phyloP scores from a whole-genome alignment of 2,329 filamentous ascomycete species.

The Fusarium newnesense region DNA sequence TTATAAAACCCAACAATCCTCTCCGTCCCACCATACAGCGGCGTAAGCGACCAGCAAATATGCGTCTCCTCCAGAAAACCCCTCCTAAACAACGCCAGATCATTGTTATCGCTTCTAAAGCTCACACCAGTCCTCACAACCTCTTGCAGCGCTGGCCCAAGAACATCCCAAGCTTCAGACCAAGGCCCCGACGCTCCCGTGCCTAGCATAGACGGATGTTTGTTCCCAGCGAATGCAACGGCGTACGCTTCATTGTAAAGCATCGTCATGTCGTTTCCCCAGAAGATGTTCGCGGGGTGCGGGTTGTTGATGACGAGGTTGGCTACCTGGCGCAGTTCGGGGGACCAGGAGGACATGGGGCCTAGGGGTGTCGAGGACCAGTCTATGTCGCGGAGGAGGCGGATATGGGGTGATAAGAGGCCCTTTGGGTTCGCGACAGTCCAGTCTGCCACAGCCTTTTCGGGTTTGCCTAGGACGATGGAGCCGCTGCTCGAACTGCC shows the following conservation, averaged over 20 bases:
- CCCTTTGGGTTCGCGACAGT: slow-evolving; percentile 46
- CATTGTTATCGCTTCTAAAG: slow-evolving; percentile 49
- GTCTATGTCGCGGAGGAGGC: slow-evolving; percentile 49
- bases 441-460: slow-evolving; percentile 51
- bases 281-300: slow-evolving; percentile 65
- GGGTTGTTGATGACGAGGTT: slow-evolving; percentile 53
- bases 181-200: slow-evolving; percentile 66
- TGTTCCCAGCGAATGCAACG: slow-evolving; percentile 67
- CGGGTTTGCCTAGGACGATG: slow-evolving; percentile 45
- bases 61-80: slow-evolving; percentile 54
- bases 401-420: slow-evolving; percentile 44
- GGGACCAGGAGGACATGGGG: slow-evolving; percentile 55
- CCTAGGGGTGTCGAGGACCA: slow-evolving; percentile 58
- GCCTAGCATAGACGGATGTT: slow-evolving; percentile 70
- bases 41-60: slow-evolving; percentile 52
- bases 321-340: slow-evolving; percentile 55
- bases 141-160: slow-evolving; percentile 48
- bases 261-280: slow-evolving; percentile 69
- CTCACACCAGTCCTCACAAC: slow-evolving; percentile 49
- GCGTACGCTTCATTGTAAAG: slow-evolving; percentile 73
- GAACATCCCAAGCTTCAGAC: slow-evolving; percentile 57
- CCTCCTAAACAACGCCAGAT: slow-evolving; percentile 46
- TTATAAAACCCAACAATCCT: slow-evolving; percentile 54
- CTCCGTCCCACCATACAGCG: slow-evolving; percentile 50
- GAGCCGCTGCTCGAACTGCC: slow-evolving; percentile 43